A percentile compares a stretch with the other conserved stretches of the same genome.
Conservation (phyloP, 352 stramenopile genomes). For the Phytophthora sp. region DNA sequence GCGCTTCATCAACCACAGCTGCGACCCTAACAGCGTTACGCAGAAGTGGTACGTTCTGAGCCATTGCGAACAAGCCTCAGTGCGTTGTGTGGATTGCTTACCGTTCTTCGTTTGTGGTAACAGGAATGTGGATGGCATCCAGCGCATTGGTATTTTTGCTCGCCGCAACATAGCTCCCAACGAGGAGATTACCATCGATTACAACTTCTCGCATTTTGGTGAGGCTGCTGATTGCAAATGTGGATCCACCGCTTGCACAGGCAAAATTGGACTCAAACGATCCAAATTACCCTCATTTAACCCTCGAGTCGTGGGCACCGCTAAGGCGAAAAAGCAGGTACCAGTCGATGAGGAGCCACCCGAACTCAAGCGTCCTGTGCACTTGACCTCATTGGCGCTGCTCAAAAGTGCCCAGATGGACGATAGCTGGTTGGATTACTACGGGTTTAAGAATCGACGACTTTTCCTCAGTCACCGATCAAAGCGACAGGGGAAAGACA, state of each 20-base stretch:
- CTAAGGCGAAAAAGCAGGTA: slow-evolving; percentile 36
- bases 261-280: slow-evolving; percentile 79
- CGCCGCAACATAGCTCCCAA: slow-evolving; percentile 53
- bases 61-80: too few relatives aligned
- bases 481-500: slow-evolving; percentile 6
- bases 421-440: slow-evolving; percentile 64
- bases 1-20: slow-evolving; percentile 97
- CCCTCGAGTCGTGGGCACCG: slow-evolving; percentile 14
- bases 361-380: slow-evolving; percentile 70
- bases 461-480: slow-evolving; percentile 66
- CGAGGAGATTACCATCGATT: slow-evolving; percentile 88
- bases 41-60: slow-evolving; percentile 85
- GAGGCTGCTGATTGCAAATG: slow-evolving; percentile 81
- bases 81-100: too few relatives aligned
- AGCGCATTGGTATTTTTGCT: slow-evolving; percentile 84
- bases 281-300: slow-evolving; percentile 42
- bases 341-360: slow-evolving; percentile 33
- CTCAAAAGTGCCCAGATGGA: slow-evolving; percentile 80
- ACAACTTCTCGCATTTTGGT: slow-evolving; percentile 88
- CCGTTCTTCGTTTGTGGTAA: neutral
- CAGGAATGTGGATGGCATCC: slow-evolving; percentile 74
- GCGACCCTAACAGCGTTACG: slow-evolving; percentile 93
- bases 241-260: slow-evolving; percentile 70
- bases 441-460: slow-evolving; percentile 67
- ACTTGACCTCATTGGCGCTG: slow-evolving; percentile 73